Conservation (phyloP, 768 basidiomycete genomes). For the Agrocybe praecox region DNA sequence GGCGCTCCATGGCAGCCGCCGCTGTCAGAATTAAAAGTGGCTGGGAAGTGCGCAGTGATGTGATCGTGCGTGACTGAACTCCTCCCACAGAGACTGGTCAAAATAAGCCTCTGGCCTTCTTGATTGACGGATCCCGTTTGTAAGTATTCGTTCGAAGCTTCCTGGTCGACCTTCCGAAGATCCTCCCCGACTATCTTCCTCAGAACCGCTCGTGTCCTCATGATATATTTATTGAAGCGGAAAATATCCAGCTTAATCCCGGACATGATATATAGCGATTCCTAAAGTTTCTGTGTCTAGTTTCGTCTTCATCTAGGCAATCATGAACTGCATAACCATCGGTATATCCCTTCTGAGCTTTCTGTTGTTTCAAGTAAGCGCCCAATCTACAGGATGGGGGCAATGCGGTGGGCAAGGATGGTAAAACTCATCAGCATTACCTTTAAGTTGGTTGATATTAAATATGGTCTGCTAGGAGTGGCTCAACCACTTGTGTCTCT, state of each 20-base stretch:
- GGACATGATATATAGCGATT: conserved; percentile 6
- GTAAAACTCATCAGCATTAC: conserved; percentile 17
- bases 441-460: not conserved
- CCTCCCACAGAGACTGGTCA: too few relatives aligned
- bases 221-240: conserved; percentile 14
- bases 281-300: not conserved
- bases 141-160: not conserved
- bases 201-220: not conserved
- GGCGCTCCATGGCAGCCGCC: too few relatives aligned
- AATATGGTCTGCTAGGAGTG: too few relatives aligned
- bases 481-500: conserved; percentile 42
- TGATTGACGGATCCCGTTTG: too few relatives aligned
- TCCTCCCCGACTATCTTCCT: conserved; percentile 11
- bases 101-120: too few relatives aligned
- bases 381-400: conserved; percentile 43
- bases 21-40: too few relatives aligned
- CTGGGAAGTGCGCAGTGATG: too few relatives aligned
- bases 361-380: conserved; percentile 19
- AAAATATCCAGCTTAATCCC: conserved; percentile 23
- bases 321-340: conserved; percentile 12
- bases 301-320: not conserved
- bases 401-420: conserved; percentile 47
- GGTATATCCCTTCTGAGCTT: conserved; percentile 12
- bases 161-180: not conserved
- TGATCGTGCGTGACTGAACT: too few relatives aligned